phyloP scores from a whole-genome alignment of 345 rosid species.

The Xanthoceras sorbifolium region DNA sequence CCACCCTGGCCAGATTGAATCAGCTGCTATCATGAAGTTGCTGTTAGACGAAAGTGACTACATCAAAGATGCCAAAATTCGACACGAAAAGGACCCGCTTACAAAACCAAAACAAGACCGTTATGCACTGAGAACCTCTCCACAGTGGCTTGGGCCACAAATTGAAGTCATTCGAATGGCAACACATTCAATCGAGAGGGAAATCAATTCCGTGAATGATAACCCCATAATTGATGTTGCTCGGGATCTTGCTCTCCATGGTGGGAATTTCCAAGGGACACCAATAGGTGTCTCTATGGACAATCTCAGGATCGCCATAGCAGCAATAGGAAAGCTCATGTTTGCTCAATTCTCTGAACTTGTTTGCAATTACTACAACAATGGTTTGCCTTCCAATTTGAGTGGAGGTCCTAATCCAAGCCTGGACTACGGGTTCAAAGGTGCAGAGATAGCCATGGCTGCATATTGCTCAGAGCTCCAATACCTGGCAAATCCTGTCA shows the following conservation, averaged over 20 bases:
- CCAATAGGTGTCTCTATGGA: slow-evolving; percentile 64
- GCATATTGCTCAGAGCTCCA: slow-evolving; percentile 58
- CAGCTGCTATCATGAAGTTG: slow-evolving; percentile 51
- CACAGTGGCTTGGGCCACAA: slow-evolving; percentile 64
- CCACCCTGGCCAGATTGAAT: slow-evolving; percentile 58
- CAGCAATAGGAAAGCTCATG: slow-evolving; percentile 55
- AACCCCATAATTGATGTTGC: slow-evolving; percentile 52
- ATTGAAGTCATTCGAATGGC: slow-evolving; percentile 49
- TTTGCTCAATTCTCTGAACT: slow-evolving; percentile 60
- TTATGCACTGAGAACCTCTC: slow-evolving; percentile 53
- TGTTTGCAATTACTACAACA: slow-evolving; percentile 53
- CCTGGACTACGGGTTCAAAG: slow-evolving; percentile 58
- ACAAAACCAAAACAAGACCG: slow-evolving; percentile 53
- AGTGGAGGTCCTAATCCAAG: slow-evolving; percentile 52
- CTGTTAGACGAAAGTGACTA: slow-evolving; percentile 40
- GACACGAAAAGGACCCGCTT: slow-evolving; percentile 46
- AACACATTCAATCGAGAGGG: slow-evolving; percentile 50
- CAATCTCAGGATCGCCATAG: slow-evolving; percentile 51
- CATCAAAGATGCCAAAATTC: slow-evolving; percentile 40
- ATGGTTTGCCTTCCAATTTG: slow-evolving; percentile 56
- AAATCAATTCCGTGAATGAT: slow-evolving; percentile 56
- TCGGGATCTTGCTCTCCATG: slow-evolving; percentile 45
- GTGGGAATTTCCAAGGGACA: slow-evolving; percentile 62
- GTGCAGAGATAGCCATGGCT: slow-evolving; percentile 58
- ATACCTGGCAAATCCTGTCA: slow-evolving; percentile 52